These are phyloP conservation scores for Spencermartinsiella europaea DNA, from an alignment of 805 yeast species.

Conservation along the genomic window DNA sequence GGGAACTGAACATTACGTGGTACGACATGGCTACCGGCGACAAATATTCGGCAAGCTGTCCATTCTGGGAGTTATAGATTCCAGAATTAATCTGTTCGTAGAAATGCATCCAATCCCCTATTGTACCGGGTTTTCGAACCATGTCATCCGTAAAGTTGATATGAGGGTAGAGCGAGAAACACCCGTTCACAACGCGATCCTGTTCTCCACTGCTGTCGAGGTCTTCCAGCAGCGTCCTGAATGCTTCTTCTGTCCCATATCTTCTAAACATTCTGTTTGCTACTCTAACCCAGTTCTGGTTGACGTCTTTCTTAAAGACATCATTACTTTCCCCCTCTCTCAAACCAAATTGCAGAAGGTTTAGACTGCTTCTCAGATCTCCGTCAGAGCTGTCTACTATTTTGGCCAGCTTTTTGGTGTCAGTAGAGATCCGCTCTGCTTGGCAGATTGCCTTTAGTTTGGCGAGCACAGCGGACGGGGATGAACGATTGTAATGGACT, in stretches of 20 bases:
- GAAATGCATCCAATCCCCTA: constrained; percentile 75
- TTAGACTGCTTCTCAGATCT: constrained; percentile 81
- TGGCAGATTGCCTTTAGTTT: constrained; percentile 49
- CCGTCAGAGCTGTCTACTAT: constrained; percentile 68
- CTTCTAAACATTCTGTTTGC: constrained; percentile 59
- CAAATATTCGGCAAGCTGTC: constrained; percentile 49
- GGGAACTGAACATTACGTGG: constrained; percentile 60
- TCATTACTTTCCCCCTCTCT: neutral
- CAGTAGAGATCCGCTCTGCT: constrained; percentile 47
- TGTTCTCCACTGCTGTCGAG: constrained; percentile 45
- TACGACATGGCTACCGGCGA: constrained; percentile 56
- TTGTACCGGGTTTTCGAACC: constrained; percentile 49
- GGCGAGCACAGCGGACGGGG: constrained; percentile 41
- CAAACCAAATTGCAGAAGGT: constrained; percentile 66
- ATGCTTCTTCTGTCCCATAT: constrained; percentile 45
- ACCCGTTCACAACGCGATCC: constrained; percentile 62
- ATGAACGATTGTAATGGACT: constrained; percentile 58
- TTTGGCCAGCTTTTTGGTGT: constrained; percentile 52
- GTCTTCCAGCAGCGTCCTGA: constrained; percentile 41
- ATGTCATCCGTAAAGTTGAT: constrained; percentile 62
- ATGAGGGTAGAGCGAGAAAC: constrained; percentile 61
- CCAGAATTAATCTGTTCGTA: constrained; percentile 51
- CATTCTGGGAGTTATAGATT: constrained; percentile 39
- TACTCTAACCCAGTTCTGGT: constrained; percentile 60
- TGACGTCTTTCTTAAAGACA: constrained; percentile 47